A percentile compares a stretch with the other conserved stretches of the same genome.
Evolutionary conservation across 2,329 filamentous ascomycete genomes (phyloP).

Genomic region (Penicillium carneum): DNA sequence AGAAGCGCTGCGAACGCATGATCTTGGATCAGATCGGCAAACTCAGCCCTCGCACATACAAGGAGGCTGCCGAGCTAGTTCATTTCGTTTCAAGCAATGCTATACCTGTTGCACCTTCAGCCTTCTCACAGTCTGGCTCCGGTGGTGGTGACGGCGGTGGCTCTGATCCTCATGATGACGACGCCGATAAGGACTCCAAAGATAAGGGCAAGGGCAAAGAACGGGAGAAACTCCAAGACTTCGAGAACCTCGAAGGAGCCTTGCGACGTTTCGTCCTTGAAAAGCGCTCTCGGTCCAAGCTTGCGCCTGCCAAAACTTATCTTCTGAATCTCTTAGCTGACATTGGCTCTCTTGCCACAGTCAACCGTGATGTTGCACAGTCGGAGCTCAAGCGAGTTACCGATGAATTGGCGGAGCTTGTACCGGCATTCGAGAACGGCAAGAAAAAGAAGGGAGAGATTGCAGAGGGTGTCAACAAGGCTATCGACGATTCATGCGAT

Average conservation of each 20-base stretch:
- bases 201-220: constrained; percentile 88
- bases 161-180: constrained; percentile 57
- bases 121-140: constrained; percentile 57
- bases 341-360: constrained; percentile 78
- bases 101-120: constrained; percentile 71
- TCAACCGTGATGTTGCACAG: constrained; percentile 87
- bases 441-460: constrained; percentile 81
- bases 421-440: constrained; percentile 83
- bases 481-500: constrained; percentile 83
- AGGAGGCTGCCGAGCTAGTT: constrained; percentile 89
- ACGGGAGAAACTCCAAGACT: constrained; percentile 87
- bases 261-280: constrained; percentile 92
- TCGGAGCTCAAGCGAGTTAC: constrained; percentile 84
- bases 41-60: constrained; percentile 90
- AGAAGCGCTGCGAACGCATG: constrained; percentile 87
- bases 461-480: constrained; percentile 78
- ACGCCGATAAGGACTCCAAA: constrained; percentile 66
- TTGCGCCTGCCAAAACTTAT: constrained; percentile 94
- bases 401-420: constrained; percentile 78
- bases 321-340: constrained; percentile 91
- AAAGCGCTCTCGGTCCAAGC: constrained; percentile 91
- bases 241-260: constrained; percentile 86
- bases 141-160: constrained; percentile 63
- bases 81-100: constrained; percentile 98
- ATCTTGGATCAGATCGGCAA: constrained; percentile 87